Evolutionary conservation across 1,284 basidiomycete species (phyloP), one percentile per base, ranked within the genome.

Genomic region (Neonothopanus nambi): DNA sequence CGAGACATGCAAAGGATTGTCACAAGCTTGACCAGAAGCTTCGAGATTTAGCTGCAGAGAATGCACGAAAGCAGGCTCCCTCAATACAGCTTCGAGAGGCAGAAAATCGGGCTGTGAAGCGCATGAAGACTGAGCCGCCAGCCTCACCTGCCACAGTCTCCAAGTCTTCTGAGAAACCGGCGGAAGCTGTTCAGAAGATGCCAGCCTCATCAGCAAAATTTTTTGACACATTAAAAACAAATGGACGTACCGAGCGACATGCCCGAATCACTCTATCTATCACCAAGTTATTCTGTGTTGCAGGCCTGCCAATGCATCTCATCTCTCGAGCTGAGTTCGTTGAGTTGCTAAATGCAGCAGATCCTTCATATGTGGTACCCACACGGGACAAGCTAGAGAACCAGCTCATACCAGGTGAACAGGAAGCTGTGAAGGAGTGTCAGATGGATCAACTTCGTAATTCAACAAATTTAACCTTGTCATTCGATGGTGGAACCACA

Each of bases 401-500:
- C 3, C 17, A n/a, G 1, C 28, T 53, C 3, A 47, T 56, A 41
- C 55, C 55, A 18, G 51, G 23, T 26, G 51, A 56, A 36, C 5
- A 40, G 17, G 24, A 36, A 21, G 47, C 35, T 12, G 36, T 52
- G n/a, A 43, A 38, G 15, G n/a, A 38, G 9, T 11, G 15, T n/a
- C 36, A 23, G 5, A 8, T 41, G 2, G 21, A 43, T 15, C 36
- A 23, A 17, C 54, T 61, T 5, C 37, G 20, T 17, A 37, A 39
- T 15, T 23, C 33, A 15, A 18, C 36, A 5, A 52, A 63, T 40
- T 53, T 63, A 15, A 61, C 60, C 1, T 42, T 57, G 12, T 61
- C 53, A 9, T 61, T 48, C 50, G 60, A 63, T 54, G 59, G 63
- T 9, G 56, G 57, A 3, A 59, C 58, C 24, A 52, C 56, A 20